Evolutionary conservation across 495 filamentous ascomycete species (phyloP), one percentile per base, ranked within the genome.

Genomic region (Stereocaulon alpinum): DNA sequence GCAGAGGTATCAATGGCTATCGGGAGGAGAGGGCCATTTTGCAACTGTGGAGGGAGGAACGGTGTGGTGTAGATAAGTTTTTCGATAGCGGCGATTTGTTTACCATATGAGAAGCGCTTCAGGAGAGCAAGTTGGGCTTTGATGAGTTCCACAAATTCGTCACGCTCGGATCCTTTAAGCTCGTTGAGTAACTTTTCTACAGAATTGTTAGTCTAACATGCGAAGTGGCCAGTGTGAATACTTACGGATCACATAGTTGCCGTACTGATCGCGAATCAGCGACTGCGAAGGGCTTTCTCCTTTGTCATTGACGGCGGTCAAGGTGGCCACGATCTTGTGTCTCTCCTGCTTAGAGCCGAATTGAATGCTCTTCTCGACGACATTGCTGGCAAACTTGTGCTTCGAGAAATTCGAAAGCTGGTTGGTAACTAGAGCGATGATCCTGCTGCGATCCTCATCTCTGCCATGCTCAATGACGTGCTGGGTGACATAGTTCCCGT

Each of bases 211-310:
- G 75, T 52, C 55, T 22, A 29, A 43, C 18, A 34, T 41, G 44
- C 42, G 12, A 32, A 34, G 30, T 24, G 32, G 74, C 63, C 40
- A 43, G 5, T 32, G 20, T 11, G 5, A 15, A 44, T 53, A 84
- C 92, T 80, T 83, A 95, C 90, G 93, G 60, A 98, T 86, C 17
- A 97, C 93, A 68, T 98, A 98, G 69, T 98, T 98, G 44, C 89
- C 94, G 70, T 85, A 98, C 61, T 88, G 85, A 68, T 98, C 93
- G 60, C 86, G 88, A 77, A 96, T 92, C 68, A 97, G 72, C 11
- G 79, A 76, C 55, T 86, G 77, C 11, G 96, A 73, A 18, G 82
- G 79, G 64, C 76, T 85, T 54, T 86, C 83, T 11, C 85, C 85
- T 24, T 85, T 80, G 4, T 83, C 78, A 45, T 81, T 78, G 15